Evolutionary conservation across 116 monocot species (phyloP).

Genomic region (Cymodocea nodosa): DNA sequence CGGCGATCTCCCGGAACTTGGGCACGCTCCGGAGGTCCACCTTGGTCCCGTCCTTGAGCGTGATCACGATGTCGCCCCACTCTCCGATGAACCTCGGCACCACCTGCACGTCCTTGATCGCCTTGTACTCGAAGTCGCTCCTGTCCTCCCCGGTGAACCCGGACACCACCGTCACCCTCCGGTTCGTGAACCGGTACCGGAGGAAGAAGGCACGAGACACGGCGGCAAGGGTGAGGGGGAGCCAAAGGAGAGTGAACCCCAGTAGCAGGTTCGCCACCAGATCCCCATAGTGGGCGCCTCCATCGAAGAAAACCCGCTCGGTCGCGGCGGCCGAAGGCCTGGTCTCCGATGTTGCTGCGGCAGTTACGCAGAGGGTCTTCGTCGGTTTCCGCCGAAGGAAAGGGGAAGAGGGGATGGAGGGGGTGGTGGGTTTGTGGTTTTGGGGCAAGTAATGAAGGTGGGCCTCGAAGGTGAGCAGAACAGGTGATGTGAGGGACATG

Average conservation of each 20-base stretch:
- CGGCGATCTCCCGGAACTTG: constrained; percentile 81
- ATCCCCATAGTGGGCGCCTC: constrained; percentile 92
- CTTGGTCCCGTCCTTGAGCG: constrained; percentile 81
- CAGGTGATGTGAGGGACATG: not conserved
- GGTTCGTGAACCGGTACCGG: constrained; percentile 82
- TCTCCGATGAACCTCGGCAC: constrained; percentile 88
- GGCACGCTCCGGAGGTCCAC: constrained; percentile 90
- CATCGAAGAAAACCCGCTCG: constrained; percentile 77
- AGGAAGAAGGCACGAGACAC: constrained; percentile 83
- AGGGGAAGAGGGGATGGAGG: not conserved
- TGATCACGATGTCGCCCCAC: constrained; percentile 96
- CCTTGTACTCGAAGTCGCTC: constrained; percentile 70
- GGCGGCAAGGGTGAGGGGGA: constrained; percentile 84
- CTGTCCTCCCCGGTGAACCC: constrained; percentile 80
- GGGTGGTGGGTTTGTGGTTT: not conserved
- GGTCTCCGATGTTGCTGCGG: constrained; percentile 5
- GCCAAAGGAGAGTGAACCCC: constrained; percentile 84
- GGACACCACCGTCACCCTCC: constrained; percentile 71
- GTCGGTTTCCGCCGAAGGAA: not conserved
- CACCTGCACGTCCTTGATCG: constrained; percentile 59
- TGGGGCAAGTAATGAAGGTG: not conserved
- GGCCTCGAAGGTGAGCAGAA: not conserved
- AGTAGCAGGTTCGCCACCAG: constrained; percentile 66
- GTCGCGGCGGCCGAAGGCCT: constrained; percentile 7
- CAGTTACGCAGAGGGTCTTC: constrained; percentile 9